phyloP scores from a whole-genome alignment of 768 basidiomycete species.

The Hemileccinum impolitum region DNA sequence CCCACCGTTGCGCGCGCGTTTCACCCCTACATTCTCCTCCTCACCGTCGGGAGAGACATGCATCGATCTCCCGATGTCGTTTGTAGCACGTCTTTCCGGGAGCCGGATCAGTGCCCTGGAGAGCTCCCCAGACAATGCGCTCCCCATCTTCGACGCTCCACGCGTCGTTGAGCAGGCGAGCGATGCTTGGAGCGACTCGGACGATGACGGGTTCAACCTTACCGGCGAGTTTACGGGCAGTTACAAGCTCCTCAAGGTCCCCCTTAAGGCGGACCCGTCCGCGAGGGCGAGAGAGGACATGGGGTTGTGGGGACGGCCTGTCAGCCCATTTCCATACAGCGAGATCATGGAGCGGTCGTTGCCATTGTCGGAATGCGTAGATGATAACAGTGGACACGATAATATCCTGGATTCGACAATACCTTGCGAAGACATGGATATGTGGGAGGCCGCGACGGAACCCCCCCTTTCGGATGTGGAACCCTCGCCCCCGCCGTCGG shows the following conservation, averaged over 20 bases:
- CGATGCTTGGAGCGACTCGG: constrained; percentile 27
- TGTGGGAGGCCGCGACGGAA: constrained; percentile 23
- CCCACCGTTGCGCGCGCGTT: constrained; percentile 29
- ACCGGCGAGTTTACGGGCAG: constrained; percentile 66
- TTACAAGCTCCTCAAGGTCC: constrained; percentile 53
- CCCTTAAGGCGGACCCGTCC: constrained; percentile 64
- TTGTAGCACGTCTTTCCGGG: constrained; percentile 23
- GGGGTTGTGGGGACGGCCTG: constrained; percentile 65
- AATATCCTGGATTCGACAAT: background rate
- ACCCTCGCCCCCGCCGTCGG: constrained; percentile 1
- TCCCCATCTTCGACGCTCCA: constrained; percentile 16
- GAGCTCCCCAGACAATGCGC: constrained; percentile 10
- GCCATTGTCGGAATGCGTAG: constrained; percentile 9
- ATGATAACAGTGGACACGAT: constrained; percentile 1
- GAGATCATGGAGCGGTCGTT: constrained; percentile 31
- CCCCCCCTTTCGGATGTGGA: constrained; percentile 17
- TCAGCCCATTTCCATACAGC: constrained; percentile 59
- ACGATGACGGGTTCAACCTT: constrained; percentile 33
- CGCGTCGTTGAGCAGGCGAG: constrained; percentile 3
- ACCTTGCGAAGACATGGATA: constrained; percentile 4
- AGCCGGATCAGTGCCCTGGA: background rate
- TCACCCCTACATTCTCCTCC: constrained; percentile 36
- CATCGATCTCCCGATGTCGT: constrained; percentile 6
- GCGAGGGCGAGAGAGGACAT: constrained; percentile 39
- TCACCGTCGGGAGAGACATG: constrained; percentile 22